Evolutionary conservation across 2,329 filamentous ascomycete species (phyloP).

Genomic region (Fusarium staphyleae): DNA sequence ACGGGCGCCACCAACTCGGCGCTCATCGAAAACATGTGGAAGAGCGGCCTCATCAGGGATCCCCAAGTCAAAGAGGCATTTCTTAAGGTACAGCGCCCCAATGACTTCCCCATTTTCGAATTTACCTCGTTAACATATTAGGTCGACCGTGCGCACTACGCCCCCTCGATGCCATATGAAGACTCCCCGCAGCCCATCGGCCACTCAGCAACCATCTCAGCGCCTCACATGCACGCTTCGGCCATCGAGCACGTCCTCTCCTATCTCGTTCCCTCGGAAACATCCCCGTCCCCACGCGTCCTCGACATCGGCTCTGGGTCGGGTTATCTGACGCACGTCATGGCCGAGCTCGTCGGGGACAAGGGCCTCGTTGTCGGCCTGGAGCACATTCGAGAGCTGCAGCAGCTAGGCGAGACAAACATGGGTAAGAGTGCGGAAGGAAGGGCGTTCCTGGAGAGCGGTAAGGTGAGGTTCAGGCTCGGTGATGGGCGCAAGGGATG

Average conservation of each 20-base stretch:
- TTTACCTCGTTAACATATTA: slow-evolving; percentile 43
- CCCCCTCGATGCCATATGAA: slow-evolving; percentile 72
- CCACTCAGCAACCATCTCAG: slow-evolving; percentile 63
- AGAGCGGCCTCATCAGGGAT: slow-evolving; percentile 75
- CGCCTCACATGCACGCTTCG: slow-evolving; percentile 67
- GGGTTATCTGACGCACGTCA: slow-evolving; percentile 86
- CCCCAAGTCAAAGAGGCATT: slow-evolving; percentile 80
- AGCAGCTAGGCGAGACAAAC: slow-evolving; percentile 68
- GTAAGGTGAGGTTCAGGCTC: slow-evolving; percentile 73
- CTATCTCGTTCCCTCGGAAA: slow-evolving; percentile 49
- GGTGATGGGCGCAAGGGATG: slow-evolving; percentile 78
- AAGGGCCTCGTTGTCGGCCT: slow-evolving; percentile 69
- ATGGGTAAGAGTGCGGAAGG: slow-evolving; percentile 70
- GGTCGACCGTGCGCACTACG: slow-evolving; percentile 90
- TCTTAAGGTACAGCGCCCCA: slow-evolving; percentile 60
- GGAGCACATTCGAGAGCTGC: slow-evolving; percentile 73
- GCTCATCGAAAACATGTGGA: slow-evolving; percentile 79
- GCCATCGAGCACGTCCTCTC: slow-evolving; percentile 59
- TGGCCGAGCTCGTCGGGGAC: slow-evolving; percentile 76
- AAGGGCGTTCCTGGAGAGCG: slow-evolving; percentile 64
- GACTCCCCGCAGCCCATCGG: slow-evolving; percentile 65
- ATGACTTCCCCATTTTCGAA: not conserved
- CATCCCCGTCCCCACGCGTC: slow-evolving; percentile 56
- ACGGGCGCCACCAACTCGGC: slow-evolving; percentile 76
- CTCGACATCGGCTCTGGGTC: slow-evolving; percentile 79